phyloP scores from a whole-genome alignment of 305 asterid genomes.

The Striga hermonthica region DNA sequence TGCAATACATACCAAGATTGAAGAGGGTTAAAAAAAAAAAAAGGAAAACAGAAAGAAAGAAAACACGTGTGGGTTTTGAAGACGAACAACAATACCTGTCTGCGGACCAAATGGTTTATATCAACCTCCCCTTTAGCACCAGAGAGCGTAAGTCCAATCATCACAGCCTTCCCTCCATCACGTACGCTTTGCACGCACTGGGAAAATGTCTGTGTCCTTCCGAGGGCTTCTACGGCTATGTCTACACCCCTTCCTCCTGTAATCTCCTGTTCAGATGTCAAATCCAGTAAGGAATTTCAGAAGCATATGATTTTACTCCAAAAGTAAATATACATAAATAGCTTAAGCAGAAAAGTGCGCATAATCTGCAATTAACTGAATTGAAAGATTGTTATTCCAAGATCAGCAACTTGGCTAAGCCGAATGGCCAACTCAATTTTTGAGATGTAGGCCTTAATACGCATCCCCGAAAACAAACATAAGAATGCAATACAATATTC shows the following conservation, averaged over 20 bases:
- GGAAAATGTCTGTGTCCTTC: slow-evolving; percentile 71
- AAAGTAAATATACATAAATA: too few relatives aligned
- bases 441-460: neutral
- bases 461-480: neutral
- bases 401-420: neutral
- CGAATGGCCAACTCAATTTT: neutral
- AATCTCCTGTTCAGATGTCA: slow-evolving; percentile 57
- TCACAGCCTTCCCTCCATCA: slow-evolving; percentile 97
- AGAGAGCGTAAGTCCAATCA: slow-evolving; percentile 90
- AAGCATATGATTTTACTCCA: too few relatives aligned
- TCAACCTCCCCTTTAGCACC: slow-evolving; percentile 95
- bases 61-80: neutral
- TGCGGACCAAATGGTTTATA: slow-evolving; percentile 90
- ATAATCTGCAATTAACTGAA: too few relatives aligned
- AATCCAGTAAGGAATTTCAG: neutral
- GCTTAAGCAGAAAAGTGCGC: too few relatives aligned
- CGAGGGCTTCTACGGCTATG: slow-evolving; percentile 91
- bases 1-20: slow-evolving; percentile 30
- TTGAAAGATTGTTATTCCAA: neutral
- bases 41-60: neutral
- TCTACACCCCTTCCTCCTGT: slow-evolving; percentile 94
- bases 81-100: slow-evolving; percentile 54
- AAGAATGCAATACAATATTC: neutral
- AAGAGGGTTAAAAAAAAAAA: too few relatives aligned
- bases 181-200: slow-evolving; percentile 89